Evolutionary conservation across 331 rosid species (phyloP), one percentile per base, ranked within the genome.

Genomic region (Malus hybrid): DNA sequence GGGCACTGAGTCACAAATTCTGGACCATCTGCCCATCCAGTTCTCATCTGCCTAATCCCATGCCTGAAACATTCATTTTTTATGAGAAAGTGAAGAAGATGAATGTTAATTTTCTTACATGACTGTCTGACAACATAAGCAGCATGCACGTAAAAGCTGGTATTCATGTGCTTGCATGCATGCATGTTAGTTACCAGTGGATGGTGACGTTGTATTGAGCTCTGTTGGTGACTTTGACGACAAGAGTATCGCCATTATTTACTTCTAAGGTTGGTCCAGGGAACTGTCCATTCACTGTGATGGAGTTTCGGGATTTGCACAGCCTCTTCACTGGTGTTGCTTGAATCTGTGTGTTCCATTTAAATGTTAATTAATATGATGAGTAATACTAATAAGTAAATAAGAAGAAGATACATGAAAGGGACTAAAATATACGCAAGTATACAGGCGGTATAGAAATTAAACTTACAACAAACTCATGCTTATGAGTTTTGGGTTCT

Each of bases 281-380:
- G 65, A 9, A 84, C 68, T 91, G 92, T 2, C 96, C 96, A 50
- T 91, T 91, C 71, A 91, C 96, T 0, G 92, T 91, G 46, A 91
- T 89, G 28, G 70, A 33, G 20, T 83, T 88, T 34, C 84, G 96
- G 77, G 83, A 88, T 63, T 83, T 90, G 97, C 97, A 92, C 92
- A 92, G 92, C 96, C 97, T 93, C 93, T 90, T 93, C 93, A 90
- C 96, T 87, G 92, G 90, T 36, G 89, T 90, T 44, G 98, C 89
- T 89, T 90, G 81, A 81, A 93, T 75, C 98, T 92, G 28, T 67
- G 19, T 59, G 3, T 15, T 16, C 29, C 63, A 57, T 57, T 57
- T 57, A 57, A 39, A 22, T 18, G 33, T 13, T n/a, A 9, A 57
- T 3, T 57, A 57, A 57, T 39, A n/a, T n/a, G 13, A 13, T 10